Conservation (phyloP, 2,329 filamentous ascomycete species). For the Stachybotrys chlorohalonatus region DNA sequence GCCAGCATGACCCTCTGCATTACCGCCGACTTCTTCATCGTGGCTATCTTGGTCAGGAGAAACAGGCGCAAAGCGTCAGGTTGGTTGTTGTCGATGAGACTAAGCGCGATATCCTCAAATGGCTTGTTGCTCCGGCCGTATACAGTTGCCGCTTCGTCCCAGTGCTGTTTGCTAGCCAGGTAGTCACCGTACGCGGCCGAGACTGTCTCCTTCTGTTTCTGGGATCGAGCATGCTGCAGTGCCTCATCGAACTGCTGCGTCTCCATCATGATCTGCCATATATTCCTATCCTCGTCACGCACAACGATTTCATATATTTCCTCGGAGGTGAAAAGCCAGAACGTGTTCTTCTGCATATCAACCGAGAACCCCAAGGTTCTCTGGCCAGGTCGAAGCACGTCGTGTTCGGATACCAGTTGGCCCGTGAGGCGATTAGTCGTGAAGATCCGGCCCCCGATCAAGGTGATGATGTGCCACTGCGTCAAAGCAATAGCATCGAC, state of each 20-base stretch:
- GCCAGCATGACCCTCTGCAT: slow-evolving; percentile 97
- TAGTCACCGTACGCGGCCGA: slow-evolving; percentile 88
- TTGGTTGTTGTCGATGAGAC: slow-evolving; percentile 82
- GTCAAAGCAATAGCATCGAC: slow-evolving; percentile 77
- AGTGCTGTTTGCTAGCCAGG: slow-evolving; percentile 72
- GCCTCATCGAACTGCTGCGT: slow-evolving; percentile 83
- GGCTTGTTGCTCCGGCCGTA: slow-evolving; percentile 95
- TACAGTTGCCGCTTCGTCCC: slow-evolving; percentile 74
- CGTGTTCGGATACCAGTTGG: slow-evolving; percentile 77
- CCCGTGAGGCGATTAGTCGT: slow-evolving; percentile 83
- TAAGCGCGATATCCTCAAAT: slow-evolving; percentile 90
- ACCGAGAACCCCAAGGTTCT: slow-evolving; percentile 75
- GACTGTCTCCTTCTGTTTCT: slow-evolving; percentile 79
- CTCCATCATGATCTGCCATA: slow-evolving; percentile 90
- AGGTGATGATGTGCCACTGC: slow-evolving; percentile 83
- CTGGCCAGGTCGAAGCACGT: slow-evolving; percentile 72
- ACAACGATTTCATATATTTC: slow-evolving; percentile 94
- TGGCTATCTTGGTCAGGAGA: slow-evolving; percentile 71
- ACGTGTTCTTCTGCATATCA: slow-evolving; percentile 91
- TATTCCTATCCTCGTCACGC: slow-evolving; percentile 79
- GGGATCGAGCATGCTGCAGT: slow-evolving; percentile 72
- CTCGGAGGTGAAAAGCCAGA: slow-evolving; percentile 86
- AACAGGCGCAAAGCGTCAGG: slow-evolving; percentile 88
- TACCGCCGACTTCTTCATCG: slow-evolving; percentile 69
- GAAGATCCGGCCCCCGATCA: slow-evolving; percentile 75